Percentiles rank a stretch among this genome's conserved stretches.
These are phyloP conservation scores for Aciculoconidium aculeatum DNA, from an alignment of 805 yeast genomes.

Conservation along the genomic window DNA sequence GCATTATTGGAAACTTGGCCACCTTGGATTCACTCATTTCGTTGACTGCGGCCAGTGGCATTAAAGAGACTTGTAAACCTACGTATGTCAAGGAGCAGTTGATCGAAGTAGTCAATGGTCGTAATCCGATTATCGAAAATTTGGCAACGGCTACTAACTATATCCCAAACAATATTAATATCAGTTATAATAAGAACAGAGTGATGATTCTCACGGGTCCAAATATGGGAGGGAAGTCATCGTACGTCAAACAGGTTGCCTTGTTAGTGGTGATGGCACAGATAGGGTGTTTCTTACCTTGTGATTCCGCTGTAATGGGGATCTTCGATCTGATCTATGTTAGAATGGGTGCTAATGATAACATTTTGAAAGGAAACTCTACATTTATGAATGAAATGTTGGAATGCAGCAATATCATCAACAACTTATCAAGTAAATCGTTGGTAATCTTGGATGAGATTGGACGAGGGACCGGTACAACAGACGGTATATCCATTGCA, in stretches of 20 bases:
- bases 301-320: constrained; percentile 53
- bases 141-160: constrained; percentile 33
- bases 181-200: constrained; percentile 43
- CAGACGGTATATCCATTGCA: constrained; percentile 81
- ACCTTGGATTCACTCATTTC: constrained; percentile 64
- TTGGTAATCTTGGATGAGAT: constrained; percentile 68
- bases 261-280: constrained; percentile 68
- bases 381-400: constrained; percentile 77
- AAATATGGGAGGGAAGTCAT: constrained; percentile 84
- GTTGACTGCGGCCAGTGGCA: constrained; percentile 52
- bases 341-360: constrained; percentile 83
- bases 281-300: constrained; percentile 73
- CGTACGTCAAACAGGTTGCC: constrained; percentile 71
- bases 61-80: constrained; percentile 43
- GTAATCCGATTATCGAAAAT: constrained; percentile 64
- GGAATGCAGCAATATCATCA: constrained; percentile 57
- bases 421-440: constrained; percentile 48
- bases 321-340: constrained; percentile 73
- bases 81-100: constrained; percentile 39
- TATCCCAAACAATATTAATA: constrained; percentile 61
- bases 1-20: constrained; percentile 44
- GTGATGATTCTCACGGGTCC: constrained; percentile 74
- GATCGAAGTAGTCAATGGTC: constrained; percentile 44
- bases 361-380: constrained; percentile 67
- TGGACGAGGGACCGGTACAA: constrained; percentile 70